Percentiles rank a stretch among this genome's conserved stretches.
Evolutionary conservation across 1,139 yeast genomes (phyloP).

Genomic region (Candida tetrigidarum): DNA sequence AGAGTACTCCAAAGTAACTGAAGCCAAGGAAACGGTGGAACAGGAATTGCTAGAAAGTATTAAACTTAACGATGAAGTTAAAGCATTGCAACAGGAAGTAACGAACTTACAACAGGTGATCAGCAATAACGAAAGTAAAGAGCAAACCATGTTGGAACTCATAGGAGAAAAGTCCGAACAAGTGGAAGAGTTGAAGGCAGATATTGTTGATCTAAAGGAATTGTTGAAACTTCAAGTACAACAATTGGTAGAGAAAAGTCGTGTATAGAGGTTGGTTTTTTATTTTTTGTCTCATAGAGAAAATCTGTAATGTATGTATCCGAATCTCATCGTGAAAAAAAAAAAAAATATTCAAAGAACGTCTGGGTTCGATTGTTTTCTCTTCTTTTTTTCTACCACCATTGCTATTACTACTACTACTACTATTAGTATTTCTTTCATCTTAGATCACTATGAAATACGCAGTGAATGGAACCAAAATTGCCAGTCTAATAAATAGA

Average conservation of each 20-base stretch:
- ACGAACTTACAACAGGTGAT: slow-evolving; percentile 40
- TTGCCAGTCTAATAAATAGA: slow-evolving; percentile 36
- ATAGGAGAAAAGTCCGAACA: slow-evolving; percentile 89
- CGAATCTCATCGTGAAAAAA: slow-evolving; percentile 8
- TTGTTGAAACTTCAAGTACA: slow-evolving; percentile 83
- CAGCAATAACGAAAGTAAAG: slow-evolving; percentile 40
- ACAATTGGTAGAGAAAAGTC: slow-evolving; percentile 63
- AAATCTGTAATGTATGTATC: slow-evolving; percentile 1
- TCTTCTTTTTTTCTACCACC: neutral
- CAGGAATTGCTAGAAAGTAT: slow-evolving; percentile 56
- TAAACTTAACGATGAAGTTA: slow-evolving; percentile 55
- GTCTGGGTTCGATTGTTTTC: neutral
- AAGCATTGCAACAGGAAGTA: slow-evolving; percentile 37
- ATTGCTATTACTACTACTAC: no score
- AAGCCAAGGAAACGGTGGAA: slow-evolving; percentile 69
- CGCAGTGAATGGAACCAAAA: slow-evolving; percentile 21
- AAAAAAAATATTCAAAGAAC: slow-evolving; percentile 9
- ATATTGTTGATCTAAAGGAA: slow-evolving; percentile 85
- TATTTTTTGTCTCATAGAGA: slow-evolving; percentile 1
- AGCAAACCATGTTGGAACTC: slow-evolving; percentile 70
- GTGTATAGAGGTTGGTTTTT: slow-evolving; percentile 3
- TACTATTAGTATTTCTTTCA: no score
- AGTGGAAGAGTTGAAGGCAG: slow-evolving; percentile 85
- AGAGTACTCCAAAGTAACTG: slow-evolving; percentile 56
- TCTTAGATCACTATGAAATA: slow-evolving; percentile 4